These are phyloP conservation scores for Chlorella sorokiniana DNA, from an alignment of 139 green algal genomes.

Conservation along the genomic window DNA sequence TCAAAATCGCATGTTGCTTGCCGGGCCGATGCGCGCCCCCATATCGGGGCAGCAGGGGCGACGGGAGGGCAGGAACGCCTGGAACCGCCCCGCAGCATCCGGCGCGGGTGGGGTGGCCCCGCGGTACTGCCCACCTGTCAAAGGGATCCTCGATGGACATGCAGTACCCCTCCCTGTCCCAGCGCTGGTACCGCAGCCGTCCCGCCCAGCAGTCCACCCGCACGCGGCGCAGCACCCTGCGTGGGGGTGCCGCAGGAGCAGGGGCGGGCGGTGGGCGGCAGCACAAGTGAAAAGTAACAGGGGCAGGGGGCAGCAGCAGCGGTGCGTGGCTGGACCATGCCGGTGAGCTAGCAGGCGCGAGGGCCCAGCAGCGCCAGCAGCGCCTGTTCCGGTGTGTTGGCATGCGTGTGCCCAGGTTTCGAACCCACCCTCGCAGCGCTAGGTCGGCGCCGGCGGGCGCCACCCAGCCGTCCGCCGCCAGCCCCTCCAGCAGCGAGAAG, in stretches of 20 bases:
- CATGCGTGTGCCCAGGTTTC: too few relatives aligned
- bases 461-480: not conserved
- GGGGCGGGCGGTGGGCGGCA: not conserved
- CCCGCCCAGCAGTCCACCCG: conserved; percentile 36
- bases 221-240: conserved; percentile 34
- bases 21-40: too few relatives aligned
- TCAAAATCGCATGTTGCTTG: not conserved
- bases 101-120: too few relatives aligned
- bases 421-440: conserved; percentile 8
- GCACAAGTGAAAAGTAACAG: not conserved
- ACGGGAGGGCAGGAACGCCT: too few relatives aligned
- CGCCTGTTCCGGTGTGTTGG: too few relatives aligned
- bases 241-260: not conserved
- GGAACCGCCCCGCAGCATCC: too few relatives aligned
- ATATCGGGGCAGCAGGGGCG: too few relatives aligned
- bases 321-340: not conserved
- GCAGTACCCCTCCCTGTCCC: conserved; percentile 27
- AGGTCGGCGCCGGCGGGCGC: not conserved
- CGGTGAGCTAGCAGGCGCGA: too few relatives aligned
- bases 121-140: conserved; percentile 21
- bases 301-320: not conserved
- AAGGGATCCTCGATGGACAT: conserved; percentile 43
- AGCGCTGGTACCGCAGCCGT: conserved; percentile 15
- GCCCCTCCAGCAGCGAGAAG: conserved; percentile 30
- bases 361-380: too few relatives aligned